Conservation (phyloP, 106 monocot species). For the Hemerocallis citrina region DNA sequence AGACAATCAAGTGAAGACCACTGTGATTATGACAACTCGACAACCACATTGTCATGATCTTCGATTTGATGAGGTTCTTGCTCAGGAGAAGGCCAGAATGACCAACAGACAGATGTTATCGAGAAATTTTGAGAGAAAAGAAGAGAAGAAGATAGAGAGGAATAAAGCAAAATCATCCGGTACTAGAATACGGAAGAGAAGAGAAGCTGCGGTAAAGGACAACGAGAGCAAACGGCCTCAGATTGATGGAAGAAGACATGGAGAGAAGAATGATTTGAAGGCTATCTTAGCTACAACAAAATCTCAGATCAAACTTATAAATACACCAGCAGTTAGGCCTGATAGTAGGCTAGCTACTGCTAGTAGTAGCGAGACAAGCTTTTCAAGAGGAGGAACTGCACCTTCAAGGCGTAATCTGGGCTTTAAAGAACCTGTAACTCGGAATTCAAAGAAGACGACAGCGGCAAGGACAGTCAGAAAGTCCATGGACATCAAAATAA, state of each 20-base stretch:
- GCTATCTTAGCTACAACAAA: background rate
- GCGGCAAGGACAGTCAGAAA: background rate
- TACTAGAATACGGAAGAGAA: background rate
- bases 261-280: background rate
- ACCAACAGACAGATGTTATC: background rate
- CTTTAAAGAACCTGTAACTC: too few relatives aligned
- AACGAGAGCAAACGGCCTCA: background rate
- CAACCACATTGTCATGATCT: background rate
- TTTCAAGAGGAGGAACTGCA: background rate
- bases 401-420: too few relatives aligned
- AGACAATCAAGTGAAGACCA: slow-evolving; percentile 11
- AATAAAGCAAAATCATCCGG: background rate
- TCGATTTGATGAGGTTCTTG: background rate
- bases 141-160: slow-evolving; percentile 3
- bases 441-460: background rate
- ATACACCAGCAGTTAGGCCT: background rate
- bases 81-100: background rate
- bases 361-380: background rate
- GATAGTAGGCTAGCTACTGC: background rate
- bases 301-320: background rate
- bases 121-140: background rate
- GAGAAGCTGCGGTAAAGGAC: background rate
- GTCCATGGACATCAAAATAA: slow-evolving; percentile 1
- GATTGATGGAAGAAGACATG: background rate
- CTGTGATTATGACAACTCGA: slow-evolving; percentile 29